Percentiles rank a stretch among this genome's conserved stretches.
Evolutionary conservation across 805 yeast species (phyloP).

Genomic region (Candida ascalaphidarum): DNA sequence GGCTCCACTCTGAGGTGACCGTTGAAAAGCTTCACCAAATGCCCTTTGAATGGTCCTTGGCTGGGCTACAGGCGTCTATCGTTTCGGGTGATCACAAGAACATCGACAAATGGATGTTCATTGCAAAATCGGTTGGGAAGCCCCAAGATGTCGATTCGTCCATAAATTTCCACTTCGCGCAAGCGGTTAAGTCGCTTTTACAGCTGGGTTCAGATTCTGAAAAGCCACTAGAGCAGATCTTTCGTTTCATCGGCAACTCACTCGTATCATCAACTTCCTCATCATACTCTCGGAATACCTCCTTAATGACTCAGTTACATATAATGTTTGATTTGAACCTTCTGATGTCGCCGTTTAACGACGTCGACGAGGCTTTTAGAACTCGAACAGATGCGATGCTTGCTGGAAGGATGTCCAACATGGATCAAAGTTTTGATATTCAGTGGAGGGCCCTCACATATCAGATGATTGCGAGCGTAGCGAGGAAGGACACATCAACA

Average conservation of each 20-base stretch:
- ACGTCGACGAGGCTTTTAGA: constrained; percentile 5
- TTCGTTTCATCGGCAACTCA: constrained; percentile 51
- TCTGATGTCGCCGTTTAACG: constrained; percentile 9
- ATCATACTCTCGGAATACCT: constrained; percentile 26
- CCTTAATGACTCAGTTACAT: constrained; percentile 29
- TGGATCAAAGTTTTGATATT: constrained; percentile 42
- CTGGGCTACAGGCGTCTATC: constrained; percentile 73
- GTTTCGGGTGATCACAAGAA: constrained; percentile 46
- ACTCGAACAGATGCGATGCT: constrained; percentile 12
- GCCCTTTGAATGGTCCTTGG: constrained; percentile 50
- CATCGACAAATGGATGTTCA: constrained; percentile 50
- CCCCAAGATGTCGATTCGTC: constrained; percentile 43
- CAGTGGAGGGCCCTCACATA: constrained; percentile 53
- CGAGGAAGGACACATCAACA: constrained; percentile 24
- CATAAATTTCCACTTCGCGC: constrained; percentile 59
- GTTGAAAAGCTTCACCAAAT: constrained; percentile 10
- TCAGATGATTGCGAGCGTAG: constrained; percentile 40
- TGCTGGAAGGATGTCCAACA: constrained; percentile 20
- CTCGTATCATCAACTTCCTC: constrained; percentile 34
- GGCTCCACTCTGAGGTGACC: constrained; percentile 31
- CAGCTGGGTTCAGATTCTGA: constrained; percentile 25
- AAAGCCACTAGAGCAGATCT: constrained; percentile 40
- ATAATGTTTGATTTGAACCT: constrained; percentile 23
- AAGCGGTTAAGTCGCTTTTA: constrained; percentile 43
- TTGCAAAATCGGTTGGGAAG: constrained; percentile 36